These are phyloP conservation scores for Cordyceps fumosorosea DNA, from an alignment of 2,329 filamentous ascomycete species.

Conservation along the genomic window DNA sequence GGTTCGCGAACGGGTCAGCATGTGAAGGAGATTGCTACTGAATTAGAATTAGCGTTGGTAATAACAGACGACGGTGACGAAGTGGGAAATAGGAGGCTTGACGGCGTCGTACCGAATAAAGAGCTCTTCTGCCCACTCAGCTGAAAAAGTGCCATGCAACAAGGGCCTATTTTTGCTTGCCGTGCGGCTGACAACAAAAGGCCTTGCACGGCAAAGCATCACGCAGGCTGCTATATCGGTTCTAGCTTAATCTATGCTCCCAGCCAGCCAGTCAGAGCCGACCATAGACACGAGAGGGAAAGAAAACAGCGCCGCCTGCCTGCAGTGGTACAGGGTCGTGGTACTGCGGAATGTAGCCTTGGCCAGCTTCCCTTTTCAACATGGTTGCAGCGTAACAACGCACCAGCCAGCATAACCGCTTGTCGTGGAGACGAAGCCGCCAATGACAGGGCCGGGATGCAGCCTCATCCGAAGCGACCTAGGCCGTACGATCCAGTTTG, in stretches of 20 bases:
- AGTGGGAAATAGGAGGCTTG: neutral
- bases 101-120: neutral
- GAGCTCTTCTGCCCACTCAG: neutral
- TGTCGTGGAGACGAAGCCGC: neutral
- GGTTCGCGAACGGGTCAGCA: neutral
- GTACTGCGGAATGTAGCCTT: neutral
- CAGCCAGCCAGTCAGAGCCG: conserved; percentile 3
- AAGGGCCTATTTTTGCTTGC: neutral
- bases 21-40: neutral
- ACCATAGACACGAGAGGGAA: neutral
- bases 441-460: neutral
- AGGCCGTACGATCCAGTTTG: neutral
- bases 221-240: neutral
- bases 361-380: conserved; percentile 4
- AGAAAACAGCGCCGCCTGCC: neutral
- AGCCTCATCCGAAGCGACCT: neutral
- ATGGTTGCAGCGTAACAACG: neutral
- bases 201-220: neutral
- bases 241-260: conserved; percentile 4
- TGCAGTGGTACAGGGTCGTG: neutral
- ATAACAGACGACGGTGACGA: neutral
- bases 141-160: conserved; percentile 3
- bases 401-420: neutral
- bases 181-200: neutral
- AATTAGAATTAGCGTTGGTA: neutral